Percentiles rank a stretch among this genome's conserved stretches.
Conservation (phyloP, 2,329 filamentous ascomycete genomes). For the Coleophoma cylindrospora region DNA sequence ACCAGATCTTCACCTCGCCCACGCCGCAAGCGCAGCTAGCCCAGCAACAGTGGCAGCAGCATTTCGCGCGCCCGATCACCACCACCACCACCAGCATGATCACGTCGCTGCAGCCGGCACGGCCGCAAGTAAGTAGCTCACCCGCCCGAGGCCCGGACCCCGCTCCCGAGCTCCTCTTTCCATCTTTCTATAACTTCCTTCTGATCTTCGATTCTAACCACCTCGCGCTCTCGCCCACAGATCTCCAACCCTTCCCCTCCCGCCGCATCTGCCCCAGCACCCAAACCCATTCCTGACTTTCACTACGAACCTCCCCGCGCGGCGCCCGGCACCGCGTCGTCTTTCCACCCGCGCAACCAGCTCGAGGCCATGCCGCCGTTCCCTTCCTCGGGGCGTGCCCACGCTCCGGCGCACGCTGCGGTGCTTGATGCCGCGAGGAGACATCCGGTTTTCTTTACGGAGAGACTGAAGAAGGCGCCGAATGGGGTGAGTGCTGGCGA, state of each 20-base stretch:
- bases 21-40: constrained; percentile 1
- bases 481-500: constrained; percentile 24
- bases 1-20: constrained; percentile 8
- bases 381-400: constrained; percentile 10
- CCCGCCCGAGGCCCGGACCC: too few species aligned
- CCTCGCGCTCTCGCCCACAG: neutral
- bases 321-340: neutral
- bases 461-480: constrained; percentile 52
- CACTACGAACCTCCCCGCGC: too few species aligned
- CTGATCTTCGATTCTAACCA: neutral
- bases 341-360: constrained; percentile 32
- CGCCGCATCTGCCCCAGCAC: too few species aligned
- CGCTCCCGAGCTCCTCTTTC: neutral
- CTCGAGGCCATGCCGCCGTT: constrained; percentile 42
- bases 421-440: constrained; percentile 46
- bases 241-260: too few species aligned
- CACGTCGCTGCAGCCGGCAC: constrained; percentile 14
- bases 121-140: constrained; percentile 10
- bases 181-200: neutral
- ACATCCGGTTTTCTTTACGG: constrained; percentile 75
- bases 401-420: constrained; percentile 19
- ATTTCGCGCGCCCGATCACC: too few species aligned
- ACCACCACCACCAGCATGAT: constrained; percentile 8
- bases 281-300: too few species aligned
- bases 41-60: neutral